Evolutionary conservation across 768 basidiomycete genomes (phyloP).

Genomic region (Lactarius trivialis): DNA sequence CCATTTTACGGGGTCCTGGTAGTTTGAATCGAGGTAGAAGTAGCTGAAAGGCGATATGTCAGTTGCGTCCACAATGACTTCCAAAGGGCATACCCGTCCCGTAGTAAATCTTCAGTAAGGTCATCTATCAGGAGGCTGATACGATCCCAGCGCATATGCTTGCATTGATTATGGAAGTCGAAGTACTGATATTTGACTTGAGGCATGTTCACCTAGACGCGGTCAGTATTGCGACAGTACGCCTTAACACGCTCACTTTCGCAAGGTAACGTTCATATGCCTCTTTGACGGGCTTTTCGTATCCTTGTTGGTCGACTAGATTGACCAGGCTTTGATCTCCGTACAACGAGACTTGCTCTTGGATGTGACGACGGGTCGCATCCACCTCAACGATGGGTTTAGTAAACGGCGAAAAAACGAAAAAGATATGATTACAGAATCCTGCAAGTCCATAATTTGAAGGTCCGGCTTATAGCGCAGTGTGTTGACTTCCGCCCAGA

Average conservation of each 20-base stretch:
- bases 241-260: slow-evolving; percentile 36
- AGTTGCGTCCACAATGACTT: neutral
- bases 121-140: slow-evolving; percentile 76
- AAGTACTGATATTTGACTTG: slow-evolving; percentile 88
- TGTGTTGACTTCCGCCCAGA: slow-evolving; percentile 96
- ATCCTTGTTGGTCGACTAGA: slow-evolving; percentile 88
- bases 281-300: slow-evolving; percentile 92
- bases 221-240: neutral
- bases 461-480: slow-evolving; percentile 94
- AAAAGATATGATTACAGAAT: slow-evolving; percentile 53
- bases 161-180: slow-evolving; percentile 96
- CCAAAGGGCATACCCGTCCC: slow-evolving; percentile 50
- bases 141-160: slow-evolving; percentile 90
- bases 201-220: slow-evolving; percentile 48
- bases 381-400: slow-evolving; percentile 43
- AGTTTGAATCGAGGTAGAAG: slow-evolving; percentile 59
- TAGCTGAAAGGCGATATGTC: slow-evolving; percentile 43
- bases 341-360: slow-evolving; percentile 65
- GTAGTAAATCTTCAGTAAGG: slow-evolving; percentile 60
- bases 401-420: neutral
- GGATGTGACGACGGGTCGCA: slow-evolving; percentile 67
- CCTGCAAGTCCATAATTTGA: slow-evolving; percentile 88
- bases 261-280: slow-evolving; percentile 78
- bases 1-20: slow-evolving; percentile 41
- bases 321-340: slow-evolving; percentile 79